Evolutionary conservation across 2,329 filamentous ascomycete species (phyloP), one percentile per base, ranked within the genome.

Genomic region (Blastomyces parvus): DNA sequence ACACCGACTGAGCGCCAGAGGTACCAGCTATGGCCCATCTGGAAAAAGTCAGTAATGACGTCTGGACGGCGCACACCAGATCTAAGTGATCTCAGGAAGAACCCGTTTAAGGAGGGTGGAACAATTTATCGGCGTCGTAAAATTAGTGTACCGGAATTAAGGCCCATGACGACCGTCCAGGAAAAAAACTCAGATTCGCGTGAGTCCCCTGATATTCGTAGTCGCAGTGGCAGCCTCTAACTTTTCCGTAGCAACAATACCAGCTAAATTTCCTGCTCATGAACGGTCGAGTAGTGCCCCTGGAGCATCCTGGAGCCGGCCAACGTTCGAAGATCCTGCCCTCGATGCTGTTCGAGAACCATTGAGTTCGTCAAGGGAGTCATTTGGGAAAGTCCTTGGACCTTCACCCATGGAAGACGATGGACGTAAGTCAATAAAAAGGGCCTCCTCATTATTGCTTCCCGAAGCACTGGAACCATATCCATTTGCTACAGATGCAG

Each of bases 251-350:
- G 71, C 71, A 59, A 72, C 71, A 25, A 69, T 72, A 53, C 70
- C 71, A 5, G 70, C 67, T n/a, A 66, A 65, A 56, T 69, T 66
- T 62, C 69, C 67, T 11, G 48, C 68, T 36, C 67, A 69, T 63
- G 70, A 70, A 40, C 65, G 70, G 62, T 71, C 70, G 25, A 65
- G 67, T 55, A 72, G 70, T 61, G 70, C 67, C 14, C 69, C 69
- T 17, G 66, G 64, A 19, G 58, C 59, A n/a, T 64, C 65, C 33
- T 60, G 60, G 50, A 62, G 63, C 13, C 62, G 58, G 17, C 65
- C 42, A 46, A 62, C 60, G 52, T 62, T 59, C 60, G 61, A 63
- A 62, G 46, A 62, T 44, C 63, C 27, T 59, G 56, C 63, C 13
- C 60, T 64, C 9, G 55, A 62, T 14, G 63, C 65, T 27, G 61